Base-by-base conservation (phyloP, 2,329 filamentous ascomycete genomes). In the Fusarium metavorans region DNA sequence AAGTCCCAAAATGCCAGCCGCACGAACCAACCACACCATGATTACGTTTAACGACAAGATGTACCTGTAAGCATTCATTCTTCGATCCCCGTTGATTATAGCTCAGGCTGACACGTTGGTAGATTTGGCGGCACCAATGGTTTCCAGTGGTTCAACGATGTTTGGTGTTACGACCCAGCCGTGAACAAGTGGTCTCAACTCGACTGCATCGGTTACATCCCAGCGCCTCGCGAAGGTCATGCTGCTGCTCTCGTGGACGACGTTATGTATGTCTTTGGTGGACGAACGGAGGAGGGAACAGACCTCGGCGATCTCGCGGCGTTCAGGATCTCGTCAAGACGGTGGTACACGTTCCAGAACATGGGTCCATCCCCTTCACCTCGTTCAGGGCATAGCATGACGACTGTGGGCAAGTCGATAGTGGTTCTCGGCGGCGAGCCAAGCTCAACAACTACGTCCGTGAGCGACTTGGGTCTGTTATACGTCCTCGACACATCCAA, bases 261-360 rank as follows among this genome's bases (percentile, higher is more conserved):
- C 81, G 97, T 98, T 69, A 99, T 99, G 97, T 99, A 99, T 85
- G 92, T 99, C 71, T 99, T 99, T 82, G 97, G 97, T 77, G 97
- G 97, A 52, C 93, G 97, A 69, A 98, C 95, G 0, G 95, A 98
- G 80, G 95, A 98, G 77, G 97, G 97, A 1, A 91, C 92, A 32
- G 97, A 99, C 81, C 86, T 99, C 5, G 97, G 96, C 37, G 97
- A 99, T 82, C 88, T 99, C 50, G 96, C 97, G 3, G 97, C 97
- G 2, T 91, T 91, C 78, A 85, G 88, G 63, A 91, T 91, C 68
- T 91, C 93, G 1, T 95, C 95, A 13, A 92, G 94, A 74, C 91
- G 97, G 69, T 99, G 97, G 97, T 99, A 98, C 82, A 99, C 97
- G 39, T 99, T 99, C 84, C 97, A 99, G 81, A 99, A 99, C 81